Conservation (phyloP, 768 basidiomycete species). For the Trametes villosa region DNA sequence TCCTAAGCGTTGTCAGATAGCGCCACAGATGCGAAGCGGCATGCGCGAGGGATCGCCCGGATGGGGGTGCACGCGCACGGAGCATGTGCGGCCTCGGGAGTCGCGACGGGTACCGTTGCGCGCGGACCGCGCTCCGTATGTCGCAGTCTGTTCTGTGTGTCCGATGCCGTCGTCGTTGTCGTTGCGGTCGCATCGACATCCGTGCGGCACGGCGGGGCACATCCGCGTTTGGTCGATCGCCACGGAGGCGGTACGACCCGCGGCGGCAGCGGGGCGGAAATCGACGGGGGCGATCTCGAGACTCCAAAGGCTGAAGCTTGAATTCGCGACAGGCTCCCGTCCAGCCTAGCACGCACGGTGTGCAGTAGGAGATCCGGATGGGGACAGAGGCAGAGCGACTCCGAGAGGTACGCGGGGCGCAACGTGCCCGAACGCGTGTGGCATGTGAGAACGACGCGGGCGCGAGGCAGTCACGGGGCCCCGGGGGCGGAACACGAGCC, state of each 20-base stretch:
- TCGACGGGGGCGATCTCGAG: background rate
- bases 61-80: background rate
- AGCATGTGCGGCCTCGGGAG: background rate
- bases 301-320: background rate
- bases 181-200: slow-evolving; percentile 1
- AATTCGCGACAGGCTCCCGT: background rate
- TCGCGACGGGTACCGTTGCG: background rate
- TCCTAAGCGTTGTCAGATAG: slow-evolving; percentile 6
- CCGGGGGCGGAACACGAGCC: background rate
- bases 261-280: background rate
- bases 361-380: too few species aligned
- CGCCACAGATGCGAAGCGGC: slow-evolving; percentile 9
- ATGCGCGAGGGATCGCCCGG: background rate
- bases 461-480: background rate
- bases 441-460: slow-evolving; percentile 3
- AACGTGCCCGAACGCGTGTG: slow-evolving; percentile 5
- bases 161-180: too few species aligned
- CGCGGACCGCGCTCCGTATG: too few species aligned
- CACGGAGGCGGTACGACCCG: too few species aligned
- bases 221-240: background rate
- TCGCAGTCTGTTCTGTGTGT: too few species aligned
- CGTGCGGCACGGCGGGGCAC: background rate
- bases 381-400: too few species aligned
- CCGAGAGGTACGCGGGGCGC: too few species aligned
- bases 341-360: too few species aligned